Conservation (phyloP, 2,329 filamentous ascomycete species). For the Zasmidium angulare region DNA sequence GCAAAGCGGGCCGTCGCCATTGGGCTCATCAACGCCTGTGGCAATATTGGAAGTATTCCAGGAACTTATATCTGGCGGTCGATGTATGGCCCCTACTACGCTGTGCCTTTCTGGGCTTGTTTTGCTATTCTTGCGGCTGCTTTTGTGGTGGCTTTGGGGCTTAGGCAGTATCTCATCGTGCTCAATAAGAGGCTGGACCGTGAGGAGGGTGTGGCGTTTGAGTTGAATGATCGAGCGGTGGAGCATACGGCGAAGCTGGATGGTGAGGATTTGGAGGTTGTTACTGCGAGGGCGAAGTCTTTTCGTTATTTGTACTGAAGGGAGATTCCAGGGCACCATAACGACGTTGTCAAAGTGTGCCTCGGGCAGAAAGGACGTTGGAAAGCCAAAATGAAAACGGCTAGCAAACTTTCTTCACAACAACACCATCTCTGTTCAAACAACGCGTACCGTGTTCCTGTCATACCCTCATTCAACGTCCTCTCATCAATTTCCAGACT, state of each 20-base stretch:
- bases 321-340: neutral
- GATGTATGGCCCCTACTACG: slow-evolving; percentile 12
- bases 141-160: slow-evolving; percentile 1
- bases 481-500: too few relatives aligned
- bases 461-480: too few relatives aligned
- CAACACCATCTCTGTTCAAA: too few relatives aligned
- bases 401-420: too few relatives aligned
- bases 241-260: slow-evolving; percentile 7
- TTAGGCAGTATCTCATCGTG: slow-evolving; percentile 4
- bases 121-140: slow-evolving; percentile 8
- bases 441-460: too few relatives aligned
- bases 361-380: too few relatives aligned
- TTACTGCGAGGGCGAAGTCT: neutral
- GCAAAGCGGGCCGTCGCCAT: slow-evolving; percentile 29
- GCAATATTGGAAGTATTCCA: slow-evolving; percentile 17
- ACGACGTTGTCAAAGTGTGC: too few relatives aligned
- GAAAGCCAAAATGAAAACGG: too few relatives aligned
- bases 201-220: neutral
- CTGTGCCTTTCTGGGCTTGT: slow-evolving; percentile 8
- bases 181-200: slow-evolving; percentile 9
- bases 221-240: slow-evolving; percentile 2
- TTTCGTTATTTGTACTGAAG: slow-evolving; percentile 9
- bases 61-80: slow-evolving; percentile 15
- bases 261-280: neutral
- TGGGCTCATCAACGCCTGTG: slow-evolving; percentile 25